phyloP scores from a whole-genome alignment of 768 basidiomycete genomes.

The Royoungia palumana region DNA sequence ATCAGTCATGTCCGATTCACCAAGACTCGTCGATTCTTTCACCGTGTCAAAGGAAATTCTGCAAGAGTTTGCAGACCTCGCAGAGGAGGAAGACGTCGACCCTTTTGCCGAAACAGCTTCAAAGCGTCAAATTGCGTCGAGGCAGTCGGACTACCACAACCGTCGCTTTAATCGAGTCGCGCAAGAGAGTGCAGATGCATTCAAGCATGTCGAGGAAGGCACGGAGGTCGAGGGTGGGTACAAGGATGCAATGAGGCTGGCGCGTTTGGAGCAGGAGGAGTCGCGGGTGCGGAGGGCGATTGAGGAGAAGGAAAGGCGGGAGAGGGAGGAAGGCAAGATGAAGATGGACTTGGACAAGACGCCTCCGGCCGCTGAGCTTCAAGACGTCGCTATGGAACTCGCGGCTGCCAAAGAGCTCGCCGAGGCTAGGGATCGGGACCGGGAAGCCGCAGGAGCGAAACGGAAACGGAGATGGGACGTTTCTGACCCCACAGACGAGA shows the following conservation, averaged over 20 bases:
- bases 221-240: slow-evolving; percentile 81
- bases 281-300: slow-evolving; percentile 75
- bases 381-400: slow-evolving; percentile 69
- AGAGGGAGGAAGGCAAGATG: slow-evolving; percentile 64
- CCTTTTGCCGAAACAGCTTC: slow-evolving; percentile 91
- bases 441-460: slow-evolving; percentile 49
- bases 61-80: slow-evolving; percentile 89
- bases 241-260: slow-evolving; percentile 92
- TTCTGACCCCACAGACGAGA: slow-evolving; percentile 57
- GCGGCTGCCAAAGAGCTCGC: slow-evolving; percentile 44
- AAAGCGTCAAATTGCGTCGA: slow-evolving; percentile 87
- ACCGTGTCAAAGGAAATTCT: slow-evolving; percentile 92
- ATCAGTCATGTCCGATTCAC: slow-evolving; percentile 53
- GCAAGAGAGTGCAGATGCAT: slow-evolving; percentile 78
- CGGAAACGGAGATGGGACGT: slow-evolving; percentile 85
- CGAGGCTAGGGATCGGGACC: slow-evolving; percentile 35
- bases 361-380: slow-evolving; percentile 76
- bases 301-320: slow-evolving; percentile 82
- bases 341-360: slow-evolving; percentile 92
- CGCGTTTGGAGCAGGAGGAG: slow-evolving; percentile 93
- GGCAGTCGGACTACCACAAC: slow-evolving; percentile 94
- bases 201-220: slow-evolving; percentile 63
- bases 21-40: slow-evolving; percentile 83
- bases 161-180: slow-evolving; percentile 84
- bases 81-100: slow-evolving; percentile 90